A percentile compares a stretch with the other conserved stretches of the same genome.
These are phyloP conservation scores for Clohesyomyces aquaticus DNA, from an alignment of 495 filamentous ascomycete genomes.

Conservation along the genomic window DNA sequence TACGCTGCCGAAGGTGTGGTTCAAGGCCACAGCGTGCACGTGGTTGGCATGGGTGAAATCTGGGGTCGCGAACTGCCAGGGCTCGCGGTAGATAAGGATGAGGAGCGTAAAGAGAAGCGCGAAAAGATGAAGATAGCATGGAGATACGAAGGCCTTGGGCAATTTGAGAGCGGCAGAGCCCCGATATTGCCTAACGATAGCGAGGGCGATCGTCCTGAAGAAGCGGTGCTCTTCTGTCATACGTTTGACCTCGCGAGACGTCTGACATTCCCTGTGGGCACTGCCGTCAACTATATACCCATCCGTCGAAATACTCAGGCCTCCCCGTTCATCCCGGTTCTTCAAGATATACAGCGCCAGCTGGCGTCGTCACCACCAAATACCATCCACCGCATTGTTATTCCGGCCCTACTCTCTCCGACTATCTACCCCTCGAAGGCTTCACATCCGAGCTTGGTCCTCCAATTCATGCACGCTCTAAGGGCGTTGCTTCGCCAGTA, in stretches of 20 bases:
- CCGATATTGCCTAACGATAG: slow-evolving; percentile 34
- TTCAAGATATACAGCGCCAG: slow-evolving; percentile 61
- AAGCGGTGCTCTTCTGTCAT: slow-evolving; percentile 68
- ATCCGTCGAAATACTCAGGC: slow-evolving; percentile 40
- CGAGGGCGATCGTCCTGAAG: slow-evolving; percentile 1
- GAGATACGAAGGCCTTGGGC: slow-evolving; percentile 87
- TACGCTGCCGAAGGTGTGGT: slow-evolving; percentile 93
- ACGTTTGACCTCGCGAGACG: slow-evolving; percentile 89
- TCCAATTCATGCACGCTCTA: slow-evolving; percentile 83
- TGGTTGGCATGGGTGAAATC: slow-evolving; percentile 73
- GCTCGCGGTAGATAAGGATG: slow-evolving; percentile 54
- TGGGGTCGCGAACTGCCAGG: slow-evolving; percentile 87
- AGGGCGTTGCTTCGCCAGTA: slow-evolving; percentile 72
- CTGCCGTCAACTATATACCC: slow-evolving; percentile 62
- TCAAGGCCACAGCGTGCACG: slow-evolving; percentile 86
- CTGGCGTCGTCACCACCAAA: slow-evolving; percentile 61
- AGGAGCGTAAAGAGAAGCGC: slow-evolving; percentile 31
- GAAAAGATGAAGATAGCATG: slow-evolving; percentile 99
- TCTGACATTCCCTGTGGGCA: slow-evolving; percentile 61
- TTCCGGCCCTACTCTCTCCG: slow-evolving; percentile 83
- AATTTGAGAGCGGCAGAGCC: slow-evolving; percentile 64
- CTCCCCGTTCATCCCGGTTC: slow-evolving; percentile 67
- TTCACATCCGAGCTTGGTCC: slow-evolving; percentile 67
- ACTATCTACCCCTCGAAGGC: slow-evolving; percentile 72
- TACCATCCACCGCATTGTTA: slow-evolving; percentile 77